Conservation (phyloP, 306 rosid species). For the Erythrophleum fordii region DNA sequence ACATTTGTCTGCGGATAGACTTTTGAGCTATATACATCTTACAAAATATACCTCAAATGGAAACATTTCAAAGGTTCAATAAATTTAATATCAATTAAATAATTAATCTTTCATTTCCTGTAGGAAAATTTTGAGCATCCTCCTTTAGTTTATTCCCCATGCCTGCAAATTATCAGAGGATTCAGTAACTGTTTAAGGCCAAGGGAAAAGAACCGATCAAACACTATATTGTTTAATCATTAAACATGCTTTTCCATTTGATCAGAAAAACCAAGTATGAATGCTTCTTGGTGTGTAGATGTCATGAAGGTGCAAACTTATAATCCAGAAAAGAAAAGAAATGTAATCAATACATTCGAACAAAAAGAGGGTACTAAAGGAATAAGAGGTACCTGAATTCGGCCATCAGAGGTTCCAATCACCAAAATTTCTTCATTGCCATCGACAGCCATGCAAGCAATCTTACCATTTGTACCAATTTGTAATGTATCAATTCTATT, state of each 20-base stretch:
- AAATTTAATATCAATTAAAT: conserved; percentile 36
- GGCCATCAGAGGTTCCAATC: conserved; percentile 85
- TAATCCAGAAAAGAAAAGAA: background rate
- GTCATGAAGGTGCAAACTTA: background rate
- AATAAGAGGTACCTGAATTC: conserved; percentile 68
- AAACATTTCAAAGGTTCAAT: conserved; percentile 20
- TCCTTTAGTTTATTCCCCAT: conserved; percentile 68
- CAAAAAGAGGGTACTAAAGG: background rate
- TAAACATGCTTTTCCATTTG: conserved; percentile 10
- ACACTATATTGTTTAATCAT: background rate
- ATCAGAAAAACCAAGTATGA: background rate
- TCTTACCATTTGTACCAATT: conserved; percentile 64
- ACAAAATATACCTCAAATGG: background rate
- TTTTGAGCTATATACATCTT: conserved; percentile 40
- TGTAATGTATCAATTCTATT: conserved; percentile 67
- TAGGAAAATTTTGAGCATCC: conserved; percentile 32
- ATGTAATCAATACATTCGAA: conserved; percentile 1
- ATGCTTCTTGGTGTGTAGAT: background rate
- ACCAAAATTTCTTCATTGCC: conserved; percentile 74
- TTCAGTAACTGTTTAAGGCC: conserved; percentile 9
- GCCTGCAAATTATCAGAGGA: conserved; percentile 63
- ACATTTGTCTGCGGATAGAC: background rate
- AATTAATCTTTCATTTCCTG: conserved; percentile 29
- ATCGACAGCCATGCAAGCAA: conserved; percentile 72
- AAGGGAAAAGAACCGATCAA: background rate